A percentile compares a stretch with the other conserved stretches of the same genome.
These are phyloP conservation scores for Solanum lignicaule DNA, from an alignment of 257 asterid genomes.

Conservation along the genomic window DNA sequence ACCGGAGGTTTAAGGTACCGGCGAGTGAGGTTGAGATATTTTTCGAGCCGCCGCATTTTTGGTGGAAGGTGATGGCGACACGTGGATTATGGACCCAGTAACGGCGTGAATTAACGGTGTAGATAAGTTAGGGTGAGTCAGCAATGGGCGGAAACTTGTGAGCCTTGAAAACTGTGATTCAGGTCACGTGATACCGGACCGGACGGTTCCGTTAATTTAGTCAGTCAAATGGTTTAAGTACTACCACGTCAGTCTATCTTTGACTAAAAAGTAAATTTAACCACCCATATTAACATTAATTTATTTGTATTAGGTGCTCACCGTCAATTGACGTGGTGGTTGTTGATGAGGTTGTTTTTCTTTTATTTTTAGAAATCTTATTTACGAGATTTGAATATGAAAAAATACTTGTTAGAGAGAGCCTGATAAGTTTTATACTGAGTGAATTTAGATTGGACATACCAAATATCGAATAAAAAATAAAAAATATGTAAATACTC, in stretches of 20 bases:
- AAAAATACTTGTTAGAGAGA: fast-evolving
- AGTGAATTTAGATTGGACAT: background rate
- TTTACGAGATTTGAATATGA: background rate
- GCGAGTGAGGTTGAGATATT: slow-evolving; percentile 11
- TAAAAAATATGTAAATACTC: too few relatives aligned
- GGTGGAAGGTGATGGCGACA: slow-evolving; percentile 12
- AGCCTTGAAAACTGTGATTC: slow-evolving; percentile 16
- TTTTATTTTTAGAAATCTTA: fast-evolving
- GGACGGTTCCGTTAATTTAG: slow-evolving; percentile 43
- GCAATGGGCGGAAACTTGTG: background rate
- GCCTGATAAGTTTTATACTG: background rate
- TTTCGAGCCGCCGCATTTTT: slow-evolving; percentile 61
- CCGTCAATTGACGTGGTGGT: background rate
- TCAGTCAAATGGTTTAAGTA: slow-evolving; percentile 27
- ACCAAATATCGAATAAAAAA: too few relatives aligned
- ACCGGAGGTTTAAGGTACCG: background rate
- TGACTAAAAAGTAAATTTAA: slow-evolving; percentile 19
- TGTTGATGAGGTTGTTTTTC: fast-evolving
- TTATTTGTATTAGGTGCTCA: background rate
- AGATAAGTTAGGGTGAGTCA: background rate
- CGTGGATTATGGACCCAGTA: slow-evolving; percentile 12
- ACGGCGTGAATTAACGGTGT: background rate
- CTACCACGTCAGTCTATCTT: slow-evolving; percentile 24
- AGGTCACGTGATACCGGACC: slow-evolving; percentile 38
- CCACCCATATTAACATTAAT: background rate